A percentile compares a stretch with the other conserved stretches of the same genome.
phyloP scores from a whole-genome alignment of 345 rosid genomes.

The Adansonia digitata region DNA sequence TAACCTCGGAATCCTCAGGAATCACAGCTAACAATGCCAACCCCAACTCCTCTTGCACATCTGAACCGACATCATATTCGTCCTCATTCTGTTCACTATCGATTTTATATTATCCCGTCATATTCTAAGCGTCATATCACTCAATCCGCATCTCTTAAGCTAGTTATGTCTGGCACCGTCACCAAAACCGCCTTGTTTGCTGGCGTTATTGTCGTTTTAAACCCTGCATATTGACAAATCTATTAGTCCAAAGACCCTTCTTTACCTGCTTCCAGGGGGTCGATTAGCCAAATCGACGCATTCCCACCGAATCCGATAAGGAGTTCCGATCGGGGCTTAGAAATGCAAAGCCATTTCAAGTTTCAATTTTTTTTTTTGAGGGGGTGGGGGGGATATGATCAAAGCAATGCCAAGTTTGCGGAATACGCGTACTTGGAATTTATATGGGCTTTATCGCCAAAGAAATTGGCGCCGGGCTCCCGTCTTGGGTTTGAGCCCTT shows the following conservation, averaged over 20 bases:
- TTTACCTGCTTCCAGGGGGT: constrained; percentile 56
- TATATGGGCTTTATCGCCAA: background rate
- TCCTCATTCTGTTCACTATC: constrained; percentile 89
- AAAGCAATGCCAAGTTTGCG: constrained; percentile 82
- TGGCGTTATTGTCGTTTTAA: constrained; percentile 90
- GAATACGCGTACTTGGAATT: too few relatives aligned
- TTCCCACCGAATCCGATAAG: constrained; percentile 89
- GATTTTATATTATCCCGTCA: constrained; percentile 87
- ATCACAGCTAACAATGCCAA: constrained; percentile 73
- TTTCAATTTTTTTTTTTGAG: too few relatives aligned
- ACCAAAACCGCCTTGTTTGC: constrained; percentile 87
- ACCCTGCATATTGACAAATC: constrained; percentile 97
- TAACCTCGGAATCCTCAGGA: constrained; percentile 92
- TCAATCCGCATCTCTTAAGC: constrained; percentile 83
- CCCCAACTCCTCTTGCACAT: constrained; percentile 94
- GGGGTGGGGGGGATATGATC: too few relatives aligned
- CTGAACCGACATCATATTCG: constrained; percentile 97
- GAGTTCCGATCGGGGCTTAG: constrained; percentile 87
- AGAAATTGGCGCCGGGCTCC: background rate
- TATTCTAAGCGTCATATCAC: constrained; percentile 82
- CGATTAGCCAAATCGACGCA: constrained; percentile 85
- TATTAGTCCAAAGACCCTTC: constrained; percentile 79
- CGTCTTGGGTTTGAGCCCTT: background rate
- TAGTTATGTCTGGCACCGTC: constrained; percentile 88
- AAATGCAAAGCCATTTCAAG: constrained; percentile 83